These are phyloP conservation scores for Colletotrichum scovillei DNA, from an alignment of 2,329 filamentous ascomycete genomes.

Conservation along the genomic window DNA sequence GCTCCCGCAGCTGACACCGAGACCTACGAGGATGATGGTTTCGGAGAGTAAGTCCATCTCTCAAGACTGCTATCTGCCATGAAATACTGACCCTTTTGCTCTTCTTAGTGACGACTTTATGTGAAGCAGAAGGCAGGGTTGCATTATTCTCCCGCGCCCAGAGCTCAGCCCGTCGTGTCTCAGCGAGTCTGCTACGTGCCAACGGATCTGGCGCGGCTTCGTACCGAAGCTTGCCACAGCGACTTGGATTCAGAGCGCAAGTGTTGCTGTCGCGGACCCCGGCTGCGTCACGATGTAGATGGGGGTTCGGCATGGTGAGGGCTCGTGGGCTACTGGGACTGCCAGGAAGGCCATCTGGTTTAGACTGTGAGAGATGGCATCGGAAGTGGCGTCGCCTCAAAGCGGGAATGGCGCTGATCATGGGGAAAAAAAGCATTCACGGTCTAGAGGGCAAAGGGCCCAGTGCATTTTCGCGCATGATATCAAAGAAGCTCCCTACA, in stretches of 20 bases:
- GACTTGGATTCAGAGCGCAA: not conserved
- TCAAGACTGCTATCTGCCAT: not conserved
- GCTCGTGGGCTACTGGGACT: slow-evolving; percentile 6
- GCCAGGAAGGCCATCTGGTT: not conserved
- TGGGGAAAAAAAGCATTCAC: not conserved
- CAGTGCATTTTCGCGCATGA: not conserved
- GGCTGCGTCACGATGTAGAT: slow-evolving; percentile 7
- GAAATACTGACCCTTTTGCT: slow-evolving; percentile 35
- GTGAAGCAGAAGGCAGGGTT: slow-evolving; percentile 58
- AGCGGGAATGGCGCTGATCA: slow-evolving; percentile 3
- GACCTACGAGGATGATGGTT: slow-evolving; percentile 81
- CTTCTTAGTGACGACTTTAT: slow-evolving; percentile 75
- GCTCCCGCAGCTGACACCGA: slow-evolving; percentile 75
- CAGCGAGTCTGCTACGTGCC: slow-evolving; percentile 15
- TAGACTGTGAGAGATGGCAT: not conserved
- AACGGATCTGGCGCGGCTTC: slow-evolving; percentile 13
- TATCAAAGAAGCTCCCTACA: slow-evolving; percentile 12
- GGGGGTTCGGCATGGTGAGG: not conserved
- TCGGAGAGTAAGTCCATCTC: slow-evolving; percentile 79
- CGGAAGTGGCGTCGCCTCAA: slow-evolving; percentile 2
- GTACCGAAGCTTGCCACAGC: slow-evolving; percentile 14
- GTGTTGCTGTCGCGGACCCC: slow-evolving; percentile 10
- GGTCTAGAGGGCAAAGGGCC: slow-evolving; percentile 1
- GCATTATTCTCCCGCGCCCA: slow-evolving; percentile 30
- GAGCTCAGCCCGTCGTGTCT: slow-evolving; percentile 12